phyloP scores from a whole-genome alignment of 2,329 filamentous ascomycete genomes.

The Epichloe uncinata region DNA sequence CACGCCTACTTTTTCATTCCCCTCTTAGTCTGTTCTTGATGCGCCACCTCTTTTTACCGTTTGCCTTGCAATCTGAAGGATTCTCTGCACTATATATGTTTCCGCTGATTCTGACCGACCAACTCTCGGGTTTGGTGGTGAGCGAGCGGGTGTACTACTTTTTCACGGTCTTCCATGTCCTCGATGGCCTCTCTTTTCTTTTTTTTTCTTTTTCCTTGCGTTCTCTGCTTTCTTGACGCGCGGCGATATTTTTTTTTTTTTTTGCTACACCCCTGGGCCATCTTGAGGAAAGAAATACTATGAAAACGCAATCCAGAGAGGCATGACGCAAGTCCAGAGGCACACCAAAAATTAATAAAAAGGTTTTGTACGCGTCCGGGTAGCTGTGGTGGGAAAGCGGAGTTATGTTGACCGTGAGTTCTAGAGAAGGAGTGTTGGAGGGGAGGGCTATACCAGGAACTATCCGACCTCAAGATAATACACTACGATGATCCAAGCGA shows the following conservation, averaged over 20 bases:
- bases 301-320: neutral
- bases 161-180: constrained; percentile 19
- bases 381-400: constrained; percentile 8
- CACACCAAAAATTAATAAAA: constrained; percentile 1
- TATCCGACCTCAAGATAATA: constrained; percentile 18
- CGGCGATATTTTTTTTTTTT: neutral
- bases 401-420: constrained; percentile 1
- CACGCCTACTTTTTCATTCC: neutral
- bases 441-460: constrained; percentile 17
- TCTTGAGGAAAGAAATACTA: neutral
- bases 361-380: constrained; percentile 2
- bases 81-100: constrained; percentile 20
- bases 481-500: constrained; percentile 19
- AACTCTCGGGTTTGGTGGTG: constrained; percentile 17
- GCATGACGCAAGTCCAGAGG: neutral
- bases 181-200: constrained; percentile 11
- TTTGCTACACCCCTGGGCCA: neutral
- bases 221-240: constrained; percentile 8
- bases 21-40: constrained; percentile 6
- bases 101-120: constrained; percentile 17
- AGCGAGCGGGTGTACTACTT: constrained; percentile 24
- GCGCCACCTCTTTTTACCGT: constrained; percentile 6
- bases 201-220: neutral
- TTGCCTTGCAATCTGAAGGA: constrained; percentile 15
- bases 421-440: neutral